These are phyloP conservation scores for Boletellus emodensis DNA, from an alignment of 768 basidiomycete species.

Conservation along the genomic window DNA sequence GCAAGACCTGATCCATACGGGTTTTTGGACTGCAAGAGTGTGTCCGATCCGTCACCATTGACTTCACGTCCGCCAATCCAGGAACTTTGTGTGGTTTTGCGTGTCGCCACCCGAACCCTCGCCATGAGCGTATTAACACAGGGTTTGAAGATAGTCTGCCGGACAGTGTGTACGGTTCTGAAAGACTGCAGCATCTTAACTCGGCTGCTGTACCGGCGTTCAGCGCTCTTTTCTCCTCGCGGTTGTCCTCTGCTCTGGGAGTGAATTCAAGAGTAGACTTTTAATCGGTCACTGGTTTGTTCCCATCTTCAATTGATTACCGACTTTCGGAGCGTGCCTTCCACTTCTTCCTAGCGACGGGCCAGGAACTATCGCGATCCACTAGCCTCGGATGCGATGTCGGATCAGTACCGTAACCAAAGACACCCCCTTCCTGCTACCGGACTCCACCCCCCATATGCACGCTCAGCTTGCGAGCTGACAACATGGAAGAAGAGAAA, in stretches of 20 bases:
- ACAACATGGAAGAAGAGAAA: constrained; percentile 2
- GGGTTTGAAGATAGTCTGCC: constrained; percentile 43
- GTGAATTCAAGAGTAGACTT: not conserved
- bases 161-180: constrained; percentile 38
- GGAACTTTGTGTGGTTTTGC: constrained; percentile 50
- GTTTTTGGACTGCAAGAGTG: constrained; percentile 17
- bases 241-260: not conserved
- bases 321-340: too few species aligned
- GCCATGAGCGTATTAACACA: constrained; percentile 37
- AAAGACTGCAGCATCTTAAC: constrained; percentile 29
- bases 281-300: not conserved
- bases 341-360: too few species aligned
- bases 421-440: too few species aligned
- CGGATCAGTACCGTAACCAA: not conserved
- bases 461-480: not conserved
- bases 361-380: too few species aligned
- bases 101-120: constrained; percentile 39
- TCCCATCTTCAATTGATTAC: not conserved
- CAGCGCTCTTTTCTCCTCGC: not conserved
- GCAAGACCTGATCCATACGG: constrained; percentile 31
- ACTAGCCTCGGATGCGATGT: not conserved
- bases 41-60: not conserved
- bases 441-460: too few species aligned
- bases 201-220: too few species aligned
- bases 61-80: constrained; percentile 14